Evolutionary conservation across 495 filamentous ascomycete genomes (phyloP), one percentile per base, ranked within the genome.

Genomic region (Choiromyces venosus): DNA sequence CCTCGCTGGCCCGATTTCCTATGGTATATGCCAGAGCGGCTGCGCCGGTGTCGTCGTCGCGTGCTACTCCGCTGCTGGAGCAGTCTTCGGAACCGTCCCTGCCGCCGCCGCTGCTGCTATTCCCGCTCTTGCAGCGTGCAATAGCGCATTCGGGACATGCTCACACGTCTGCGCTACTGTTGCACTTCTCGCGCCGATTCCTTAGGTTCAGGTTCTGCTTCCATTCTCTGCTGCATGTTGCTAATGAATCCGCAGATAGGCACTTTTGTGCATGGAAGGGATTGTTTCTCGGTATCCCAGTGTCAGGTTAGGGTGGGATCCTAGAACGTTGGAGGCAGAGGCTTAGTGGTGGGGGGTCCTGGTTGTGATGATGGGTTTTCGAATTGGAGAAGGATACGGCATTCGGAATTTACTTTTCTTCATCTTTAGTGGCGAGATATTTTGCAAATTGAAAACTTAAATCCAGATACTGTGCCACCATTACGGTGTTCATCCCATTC

Each of bases 21-120:
- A 88, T 69, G 86, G 83, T 0, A 70, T 85, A 21, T 88, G 86
- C 65, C 86, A 88, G 74, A 82, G 83, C 0, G 86, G 86, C 4
- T 88, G 87, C 66, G 77, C 86, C 0, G 69, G 68, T 0, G 76
- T 88, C 0, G 86, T 86, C 0, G 84, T 84, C 81, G 85, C 86
- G 0, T 88, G 87, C 72, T 88, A 88, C 71, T 18, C 70, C 1
- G 86, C 84, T n/a, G 87, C 83, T 4, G 86, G 87, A 0, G 78
- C 76, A 39, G 84, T 83, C 3, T 88, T 81, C 82, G 78, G 76
- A 38, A 69, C 71, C 8, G 85, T 85, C 4, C 84, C 84, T 12
- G 85, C 83, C 12, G 21, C 79, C 0, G 86, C 81, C 0, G 67
- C 80, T 1, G 75, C 77, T 2, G 83, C 84, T 10, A 84, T 86